Percentiles rank a stretch among this genome's conserved stretches.
Evolutionary conservation across 495 filamentous ascomycete genomes (phyloP).

Genomic region (Daldinia decipiens): DNA sequence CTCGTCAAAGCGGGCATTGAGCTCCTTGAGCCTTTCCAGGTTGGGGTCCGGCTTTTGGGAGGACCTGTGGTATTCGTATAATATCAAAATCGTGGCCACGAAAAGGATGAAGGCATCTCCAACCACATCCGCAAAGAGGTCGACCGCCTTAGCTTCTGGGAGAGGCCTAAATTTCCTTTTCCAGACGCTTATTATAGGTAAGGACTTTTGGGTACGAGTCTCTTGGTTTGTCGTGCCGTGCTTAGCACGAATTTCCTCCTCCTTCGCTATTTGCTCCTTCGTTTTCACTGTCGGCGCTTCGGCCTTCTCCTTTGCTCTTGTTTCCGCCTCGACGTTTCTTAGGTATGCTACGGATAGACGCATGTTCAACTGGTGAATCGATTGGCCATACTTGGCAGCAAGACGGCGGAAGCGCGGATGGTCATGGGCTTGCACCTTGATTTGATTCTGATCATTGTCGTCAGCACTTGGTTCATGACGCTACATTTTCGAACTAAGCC

Average conservation of each 20-base stretch:
- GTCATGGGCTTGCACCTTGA: constrained; percentile 94
- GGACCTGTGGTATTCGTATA: constrained; percentile 82
- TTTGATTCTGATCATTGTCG: constrained; percentile 74
- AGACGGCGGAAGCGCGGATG: constrained; percentile 88
- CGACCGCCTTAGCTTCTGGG: constrained; percentile 92
- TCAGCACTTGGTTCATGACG: constrained; percentile 22
- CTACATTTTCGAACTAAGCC: not conserved
- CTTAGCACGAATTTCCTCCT: constrained; percentile 62
- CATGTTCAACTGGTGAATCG: constrained; percentile 94
- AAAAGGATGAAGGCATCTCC: constrained; percentile 89
- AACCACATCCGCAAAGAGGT: constrained; percentile 93
- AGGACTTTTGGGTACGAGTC: constrained; percentile 47
- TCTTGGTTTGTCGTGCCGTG: constrained; percentile 53
- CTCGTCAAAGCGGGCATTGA: constrained; percentile 70
- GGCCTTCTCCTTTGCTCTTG: constrained; percentile 68
- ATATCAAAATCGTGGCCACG: constrained; percentile 79
- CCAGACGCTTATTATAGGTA: constrained; percentile 58
- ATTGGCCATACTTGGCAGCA: constrained; percentile 74
- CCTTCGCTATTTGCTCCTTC: constrained; percentile 73
- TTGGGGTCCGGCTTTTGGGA: constrained; percentile 79
- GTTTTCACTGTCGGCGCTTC: constrained; percentile 84
- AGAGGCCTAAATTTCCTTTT: constrained; percentile 72
- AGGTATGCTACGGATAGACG: constrained; percentile 84
- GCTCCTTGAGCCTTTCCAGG: constrained; percentile 72
- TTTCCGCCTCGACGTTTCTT: constrained; percentile 75